Percentiles rank a stretch among this genome's conserved stretches.
Evolutionary conservation across 2,329 filamentous ascomycete genomes (phyloP).

Genomic region (Aspergillus sp.): DNA sequence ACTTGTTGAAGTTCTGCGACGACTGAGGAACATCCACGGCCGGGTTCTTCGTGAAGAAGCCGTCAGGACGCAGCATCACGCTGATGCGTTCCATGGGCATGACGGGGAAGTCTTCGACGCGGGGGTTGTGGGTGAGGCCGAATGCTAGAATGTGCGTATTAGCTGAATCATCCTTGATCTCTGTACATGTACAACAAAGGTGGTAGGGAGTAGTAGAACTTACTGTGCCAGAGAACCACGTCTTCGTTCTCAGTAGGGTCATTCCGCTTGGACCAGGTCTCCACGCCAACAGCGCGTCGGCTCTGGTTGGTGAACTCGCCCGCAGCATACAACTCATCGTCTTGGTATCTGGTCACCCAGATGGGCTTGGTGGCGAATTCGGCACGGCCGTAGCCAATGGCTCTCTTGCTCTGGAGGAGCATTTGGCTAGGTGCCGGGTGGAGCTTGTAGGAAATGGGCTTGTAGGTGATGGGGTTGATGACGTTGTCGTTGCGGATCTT

Average conservation of each 20-base stretch:
- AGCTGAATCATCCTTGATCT: neutral
- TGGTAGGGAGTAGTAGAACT: slow-evolving; percentile 22
- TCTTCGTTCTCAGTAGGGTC: slow-evolving; percentile 52
- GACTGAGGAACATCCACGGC: slow-evolving; percentile 51
- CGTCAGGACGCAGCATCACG: slow-evolving; percentile 52
- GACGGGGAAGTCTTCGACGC: slow-evolving; percentile 67
- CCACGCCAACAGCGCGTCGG: slow-evolving; percentile 55
- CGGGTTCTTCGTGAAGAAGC: slow-evolving; percentile 56
- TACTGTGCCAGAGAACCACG: slow-evolving; percentile 43
- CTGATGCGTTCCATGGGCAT: slow-evolving; percentile 63
- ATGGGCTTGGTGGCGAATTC: slow-evolving; percentile 59
- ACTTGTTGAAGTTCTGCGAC: slow-evolving; percentile 45
- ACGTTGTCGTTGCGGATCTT: slow-evolving; percentile 59
- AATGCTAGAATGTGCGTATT: slow-evolving; percentile 33
- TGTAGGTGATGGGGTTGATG: slow-evolving; percentile 56
- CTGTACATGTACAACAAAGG: too few relatives aligned
- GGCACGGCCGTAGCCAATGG: slow-evolving; percentile 52
- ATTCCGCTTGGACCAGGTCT: slow-evolving; percentile 52
- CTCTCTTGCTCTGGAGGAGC: slow-evolving; percentile 53
- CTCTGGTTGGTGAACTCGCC: slow-evolving; percentile 61
- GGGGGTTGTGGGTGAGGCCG: slow-evolving; percentile 65
- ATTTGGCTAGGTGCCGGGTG: slow-evolving; percentile 59
- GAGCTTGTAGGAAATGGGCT: slow-evolving; percentile 59
- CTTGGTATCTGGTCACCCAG: slow-evolving; percentile 57
- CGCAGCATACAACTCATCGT: slow-evolving; percentile 55